A percentile compares a stretch with the other conserved stretches of the same genome.
Evolutionary conservation across 2,329 filamentous ascomycete genomes (phyloP).

Genomic region (Coniochaeta sp.): DNA sequence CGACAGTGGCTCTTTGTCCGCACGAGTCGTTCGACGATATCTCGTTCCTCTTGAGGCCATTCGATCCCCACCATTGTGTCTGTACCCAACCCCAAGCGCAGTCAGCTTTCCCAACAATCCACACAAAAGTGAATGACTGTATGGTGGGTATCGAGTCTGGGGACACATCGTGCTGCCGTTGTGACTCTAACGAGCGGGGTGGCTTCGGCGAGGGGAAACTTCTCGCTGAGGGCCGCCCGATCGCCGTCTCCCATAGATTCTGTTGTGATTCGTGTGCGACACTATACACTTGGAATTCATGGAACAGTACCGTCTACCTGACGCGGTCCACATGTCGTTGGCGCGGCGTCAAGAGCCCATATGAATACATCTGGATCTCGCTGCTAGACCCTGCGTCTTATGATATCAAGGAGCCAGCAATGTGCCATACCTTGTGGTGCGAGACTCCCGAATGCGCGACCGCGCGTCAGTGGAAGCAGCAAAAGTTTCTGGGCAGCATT

Average conservation of each 20-base stretch:
- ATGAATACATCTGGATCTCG: not conserved
- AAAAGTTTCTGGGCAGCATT: not conserved
- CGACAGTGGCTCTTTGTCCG: not conserved
- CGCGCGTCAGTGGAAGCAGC: not conserved
- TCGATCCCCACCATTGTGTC: not conserved
- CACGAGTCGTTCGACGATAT: not conserved
- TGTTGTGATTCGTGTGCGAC: not conserved
- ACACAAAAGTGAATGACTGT: not conserved
- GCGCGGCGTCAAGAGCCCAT: not conserved
- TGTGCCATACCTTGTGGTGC: not conserved
- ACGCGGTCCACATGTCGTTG: too few species aligned
- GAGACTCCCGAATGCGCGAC: not conserved
- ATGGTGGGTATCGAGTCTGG: not conserved
- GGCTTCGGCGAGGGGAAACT: too few species aligned
- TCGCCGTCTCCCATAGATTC: too few species aligned
- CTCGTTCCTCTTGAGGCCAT: not conserved
- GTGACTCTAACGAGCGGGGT: not conserved
- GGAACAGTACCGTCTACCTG: too few species aligned
- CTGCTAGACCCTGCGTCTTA: not conserved
- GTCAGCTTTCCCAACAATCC: not conserved
- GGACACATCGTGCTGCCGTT: not conserved
- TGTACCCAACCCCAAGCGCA: not conserved
- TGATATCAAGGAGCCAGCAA: not conserved
- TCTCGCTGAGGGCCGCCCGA: too few species aligned
- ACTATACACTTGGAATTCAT: not conserved